Evolutionary conservation across 2,329 filamentous ascomycete species (phyloP), one percentile per base, ranked within the genome.

Genomic region (Zymoseptoria pseudotritici): DNA sequence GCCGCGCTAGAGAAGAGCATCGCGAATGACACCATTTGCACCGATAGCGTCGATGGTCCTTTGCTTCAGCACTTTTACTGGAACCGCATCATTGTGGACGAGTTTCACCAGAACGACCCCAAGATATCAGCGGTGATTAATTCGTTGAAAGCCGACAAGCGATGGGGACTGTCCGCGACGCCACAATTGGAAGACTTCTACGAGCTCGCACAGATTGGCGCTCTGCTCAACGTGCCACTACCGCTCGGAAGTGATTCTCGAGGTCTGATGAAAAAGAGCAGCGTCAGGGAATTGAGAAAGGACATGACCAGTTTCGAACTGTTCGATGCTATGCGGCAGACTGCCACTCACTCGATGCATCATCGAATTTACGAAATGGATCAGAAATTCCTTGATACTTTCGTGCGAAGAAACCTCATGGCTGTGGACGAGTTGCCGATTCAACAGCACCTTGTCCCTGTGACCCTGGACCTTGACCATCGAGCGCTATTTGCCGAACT

Each of bases 131-230:
- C 22, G 1, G 29, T 53, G 2, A 29, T 29, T 19, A 29, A 19
- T 4, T 21, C 50, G 9, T 66, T 86, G 1, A 67, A 77, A 24
- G 78, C 82, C 10, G 74, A 77, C 50, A 83, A 80, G 50, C 79
- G 79, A 57, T 88, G 85, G 85, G 75, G 85, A 6, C 73, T 88
- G 1, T 88, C 85, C 0, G 86, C 83, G 2, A 88, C 86, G 0
- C 85, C 86, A 1, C 76, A 78, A 0, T 67, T 87, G 2, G 76
- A 77, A 4, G 80, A 83, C 57, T 86, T 86, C 65, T 77, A 79
- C 0, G 82, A 86, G 62, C 75, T 88, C 8, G 83, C 85, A 56
- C 78, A 77, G 17, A 83, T 87, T 59, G 83, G 83, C 0, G 74
- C 73, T 1, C 79, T 86, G 17, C 68, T 88, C 1, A 79, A 80